These are phyloP conservation scores for Curvularia sp. DNA, from an alignment of 2,329 filamentous ascomycete genomes.

Conservation along the genomic window DNA sequence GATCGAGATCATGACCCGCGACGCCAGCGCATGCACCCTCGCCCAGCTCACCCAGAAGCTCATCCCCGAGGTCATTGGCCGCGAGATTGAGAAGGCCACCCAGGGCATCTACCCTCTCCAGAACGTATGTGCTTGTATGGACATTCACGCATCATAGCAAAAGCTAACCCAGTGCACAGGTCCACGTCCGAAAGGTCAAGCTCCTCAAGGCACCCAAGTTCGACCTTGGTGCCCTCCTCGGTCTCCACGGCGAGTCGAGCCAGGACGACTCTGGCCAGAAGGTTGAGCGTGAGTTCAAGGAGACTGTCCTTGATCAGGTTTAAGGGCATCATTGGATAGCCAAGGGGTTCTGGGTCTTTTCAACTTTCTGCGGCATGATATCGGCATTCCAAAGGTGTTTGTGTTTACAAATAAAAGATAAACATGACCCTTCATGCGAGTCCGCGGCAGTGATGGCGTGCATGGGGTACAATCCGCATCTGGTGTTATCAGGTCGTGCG, in stretches of 20 bases:
- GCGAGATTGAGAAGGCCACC: conserved; percentile 99
- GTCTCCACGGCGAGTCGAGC: conserved; percentile 95
- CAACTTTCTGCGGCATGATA: conserved; percentile 51
- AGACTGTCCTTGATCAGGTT: conserved; percentile 91
- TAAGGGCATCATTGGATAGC: conserved; percentile 62
- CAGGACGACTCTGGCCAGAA: conserved; percentile 97
- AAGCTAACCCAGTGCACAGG: conserved; percentile 61
- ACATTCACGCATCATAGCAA: background rate
- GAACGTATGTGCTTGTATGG: conserved; percentile 71
- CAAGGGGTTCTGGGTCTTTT: conserved; percentile 50
- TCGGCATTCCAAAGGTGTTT: conserved; percentile 53
- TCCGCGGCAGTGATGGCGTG: conserved; percentile 47
- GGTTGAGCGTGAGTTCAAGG: conserved; percentile 98
- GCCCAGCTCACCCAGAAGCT: conserved; percentile 98
- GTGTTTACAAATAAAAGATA: conserved; percentile 52
- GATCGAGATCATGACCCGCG: conserved; percentile 97
- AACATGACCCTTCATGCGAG: conserved; percentile 48
- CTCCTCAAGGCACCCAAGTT: conserved; percentile 99
- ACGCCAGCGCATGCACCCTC: conserved; percentile 92
- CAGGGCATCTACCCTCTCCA: conserved; percentile 99
- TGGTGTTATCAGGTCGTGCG: conserved; percentile 45
- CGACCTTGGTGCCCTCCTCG: conserved; percentile 94
- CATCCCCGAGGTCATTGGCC: conserved; percentile 98
- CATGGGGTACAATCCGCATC: conserved; percentile 43
- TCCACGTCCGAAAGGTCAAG: conserved; percentile 99